Evolutionary conservation across 2,329 filamentous ascomycete species (phyloP).

Genomic region (Leptodontidium sp.): DNA sequence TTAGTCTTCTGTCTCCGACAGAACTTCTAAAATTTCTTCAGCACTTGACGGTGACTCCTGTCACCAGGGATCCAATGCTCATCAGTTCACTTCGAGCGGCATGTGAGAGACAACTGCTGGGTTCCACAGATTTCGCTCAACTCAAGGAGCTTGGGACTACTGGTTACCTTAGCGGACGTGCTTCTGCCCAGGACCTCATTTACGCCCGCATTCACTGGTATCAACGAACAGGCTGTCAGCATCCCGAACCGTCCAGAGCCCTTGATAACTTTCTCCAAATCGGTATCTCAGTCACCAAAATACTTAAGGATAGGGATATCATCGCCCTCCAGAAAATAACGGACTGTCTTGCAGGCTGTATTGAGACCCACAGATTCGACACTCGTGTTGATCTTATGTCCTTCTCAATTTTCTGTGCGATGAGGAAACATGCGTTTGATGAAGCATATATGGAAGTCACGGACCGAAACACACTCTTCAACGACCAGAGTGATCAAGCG

Average conservation of each 20-base stretch:
- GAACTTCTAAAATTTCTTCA: slow-evolving; percentile 36
- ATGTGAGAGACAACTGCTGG: slow-evolving; percentile 31
- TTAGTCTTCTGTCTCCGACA: slow-evolving; percentile 50
- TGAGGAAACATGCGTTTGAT: slow-evolving; percentile 64
- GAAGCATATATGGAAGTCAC: slow-evolving; percentile 71
- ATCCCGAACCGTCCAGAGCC: slow-evolving; percentile 47
- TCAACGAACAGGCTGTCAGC: slow-evolving; percentile 47
- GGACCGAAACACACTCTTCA: slow-evolving; percentile 68
- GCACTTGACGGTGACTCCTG: slow-evolving; percentile 25
- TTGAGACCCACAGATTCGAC: slow-evolving; percentile 47
- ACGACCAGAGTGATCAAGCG: slow-evolving; percentile 67
- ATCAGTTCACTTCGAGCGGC: slow-evolving; percentile 28
- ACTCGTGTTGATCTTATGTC: slow-evolving; percentile 61
- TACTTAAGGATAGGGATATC: slow-evolving; percentile 33
- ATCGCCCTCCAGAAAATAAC: slow-evolving; percentile 32
- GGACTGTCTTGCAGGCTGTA: slow-evolving; percentile 23
- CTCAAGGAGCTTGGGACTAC: slow-evolving; percentile 51
- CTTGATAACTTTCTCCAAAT: slow-evolving; percentile 50
- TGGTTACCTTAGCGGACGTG: slow-evolving; percentile 51
- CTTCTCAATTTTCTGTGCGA: slow-evolving; percentile 64
- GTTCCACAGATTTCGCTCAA: slow-evolving; percentile 42
- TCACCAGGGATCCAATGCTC: slow-evolving; percentile 25
- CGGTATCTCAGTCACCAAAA: slow-evolving; percentile 36
- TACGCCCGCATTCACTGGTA: slow-evolving; percentile 52
- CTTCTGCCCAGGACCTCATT: slow-evolving; percentile 48